Evolutionary conservation across 495 filamentous ascomycete genomes (phyloP), one percentile per base, ranked within the genome.

Genomic region (Annulohypoxylon moriforme): DNA sequence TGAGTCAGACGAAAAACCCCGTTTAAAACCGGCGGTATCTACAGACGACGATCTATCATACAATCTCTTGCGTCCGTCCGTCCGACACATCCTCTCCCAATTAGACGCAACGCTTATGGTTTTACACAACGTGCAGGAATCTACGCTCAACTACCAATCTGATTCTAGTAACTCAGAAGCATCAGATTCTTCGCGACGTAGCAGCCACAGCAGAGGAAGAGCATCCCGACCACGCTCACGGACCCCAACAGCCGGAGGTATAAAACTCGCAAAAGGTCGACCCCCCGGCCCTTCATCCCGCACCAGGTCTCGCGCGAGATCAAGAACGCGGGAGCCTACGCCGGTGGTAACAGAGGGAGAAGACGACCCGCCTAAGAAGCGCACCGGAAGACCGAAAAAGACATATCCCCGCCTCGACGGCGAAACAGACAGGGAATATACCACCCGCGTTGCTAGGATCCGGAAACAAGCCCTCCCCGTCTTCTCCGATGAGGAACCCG

Each of bases 31-130:
- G 0, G 68, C 75, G 0, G 60, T 78, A 13, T 80, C 79, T 1
- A 74, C 77, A 3, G 78, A 84, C 33, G 93, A 95, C 50, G 89
- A 91, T 8, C 70, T 79, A 44, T 89, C 91, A 4, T 79, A 84
- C 34, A 74, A 69, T 4, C 82, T 94, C 36, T 75, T 95, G 18
- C 85, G 86, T 9, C 92, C 93, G 0, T 83, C 87, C 2, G 80
- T 89, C 5, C 85, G 89, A 10, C 87, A 89, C 69, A 85, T 94
- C 8, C 82, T 96, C 20, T 74, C 84, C 0, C 83, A 88, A 24
- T 69, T 97, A 4, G 92, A 96, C 65, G 79, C 81, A 3, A 82
- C 94, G 0, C 84, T 96, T 2, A 81, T 81, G 16, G 85, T 88
- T 2, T 83, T 97, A 0, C 92, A 93, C 71, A 86, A 89, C 61